Evolutionary conservation across 306 rosid genomes (phyloP).

Genomic region (Prunus kanzakura): DNA sequence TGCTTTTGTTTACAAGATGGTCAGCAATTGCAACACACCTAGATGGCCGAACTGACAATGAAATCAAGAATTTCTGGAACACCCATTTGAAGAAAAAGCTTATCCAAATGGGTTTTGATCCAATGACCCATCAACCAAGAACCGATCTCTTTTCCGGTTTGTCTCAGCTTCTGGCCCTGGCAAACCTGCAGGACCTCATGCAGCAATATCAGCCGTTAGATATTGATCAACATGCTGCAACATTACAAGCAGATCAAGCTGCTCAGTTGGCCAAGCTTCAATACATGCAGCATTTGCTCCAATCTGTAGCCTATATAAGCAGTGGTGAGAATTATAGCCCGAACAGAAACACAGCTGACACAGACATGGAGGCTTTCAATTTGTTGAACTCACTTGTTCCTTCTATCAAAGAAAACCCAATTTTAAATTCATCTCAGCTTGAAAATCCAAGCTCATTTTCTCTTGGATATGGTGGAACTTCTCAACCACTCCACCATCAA

Average conservation of each 20-base stretch:
- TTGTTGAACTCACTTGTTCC: slow-evolving; percentile 33
- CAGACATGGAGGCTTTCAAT: slow-evolving; percentile 26
- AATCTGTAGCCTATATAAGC: slow-evolving; percentile 32
- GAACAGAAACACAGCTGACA: not conserved
- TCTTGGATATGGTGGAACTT: slow-evolving; percentile 24
- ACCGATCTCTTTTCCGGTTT: slow-evolving; percentile 61
- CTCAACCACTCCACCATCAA: slow-evolving; percentile 78
- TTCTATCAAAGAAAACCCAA: slow-evolving; percentile 29
- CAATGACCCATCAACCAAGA: slow-evolving; percentile 90
- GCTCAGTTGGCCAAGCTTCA: slow-evolving; percentile 55
- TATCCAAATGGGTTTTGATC: slow-evolving; percentile 91
- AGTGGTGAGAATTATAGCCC: slow-evolving; percentile 13
- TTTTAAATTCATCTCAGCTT: slow-evolving; percentile 19
- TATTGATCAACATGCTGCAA: slow-evolving; percentile 36
- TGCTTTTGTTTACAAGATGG: slow-evolving; percentile 46
- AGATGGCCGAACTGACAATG: slow-evolving; percentile 78
- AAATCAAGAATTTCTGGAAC: slow-evolving; percentile 86
- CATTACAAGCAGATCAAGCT: slow-evolving; percentile 53
- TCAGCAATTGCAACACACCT: slow-evolving; percentile 79
- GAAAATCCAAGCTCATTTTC: slow-evolving; percentile 40
- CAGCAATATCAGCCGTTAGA: slow-evolving; percentile 42
- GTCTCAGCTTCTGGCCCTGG: slow-evolving; percentile 60
- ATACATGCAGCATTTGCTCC: slow-evolving; percentile 51
- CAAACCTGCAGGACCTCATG: slow-evolving; percentile 51
- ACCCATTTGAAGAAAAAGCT: slow-evolving; percentile 80